Evolutionary conservation across 495 filamentous ascomycete species (phyloP).

Genomic region (Lasiosphaeris hirsuta): DNA sequence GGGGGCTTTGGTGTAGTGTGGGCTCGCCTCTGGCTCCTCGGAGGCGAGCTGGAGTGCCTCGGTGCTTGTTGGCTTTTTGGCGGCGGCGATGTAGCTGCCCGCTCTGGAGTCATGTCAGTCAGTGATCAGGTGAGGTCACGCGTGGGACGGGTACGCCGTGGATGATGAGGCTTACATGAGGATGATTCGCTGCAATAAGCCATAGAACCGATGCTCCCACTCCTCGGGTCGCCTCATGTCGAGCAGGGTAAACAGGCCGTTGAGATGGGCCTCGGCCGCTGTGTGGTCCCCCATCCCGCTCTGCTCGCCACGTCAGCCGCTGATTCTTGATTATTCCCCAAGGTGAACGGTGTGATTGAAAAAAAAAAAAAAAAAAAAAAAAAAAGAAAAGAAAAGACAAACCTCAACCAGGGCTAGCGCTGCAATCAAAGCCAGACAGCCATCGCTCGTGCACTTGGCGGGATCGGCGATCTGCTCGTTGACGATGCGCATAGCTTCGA

Average conservation of each 20-base stretch:
- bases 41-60: background rate
- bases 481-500: conserved; percentile 21
- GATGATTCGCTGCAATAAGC: conserved; percentile 19
- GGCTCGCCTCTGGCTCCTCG: conserved; percentile 1
- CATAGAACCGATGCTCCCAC: conserved; percentile 21
- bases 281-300: conserved; percentile 20
- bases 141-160: too few relatives aligned
- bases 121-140: too few relatives aligned
- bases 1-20: conserved; percentile 9
- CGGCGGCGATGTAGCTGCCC: conserved; percentile 21
- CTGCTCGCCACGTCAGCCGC: background rate
- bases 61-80: background rate
- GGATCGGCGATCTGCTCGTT: conserved; percentile 21
- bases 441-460: conserved; percentile 13
- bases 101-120: conserved; percentile 1
- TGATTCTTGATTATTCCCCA: background rate
- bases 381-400: too few relatives aligned
- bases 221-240: conserved; percentile 17
- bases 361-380: too few relatives aligned
- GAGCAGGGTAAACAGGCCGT: conserved; percentile 23
- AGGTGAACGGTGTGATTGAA: background rate
- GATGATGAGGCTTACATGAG: conserved; percentile 14
- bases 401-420: conserved; percentile 28
- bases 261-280: conserved; percentile 23
- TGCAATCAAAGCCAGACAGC: conserved; percentile 20